These are phyloP conservation scores for Prillingera fragicola DNA, from an alignment of 1,284 basidiomycete species.

Conservation along the genomic window DNA sequence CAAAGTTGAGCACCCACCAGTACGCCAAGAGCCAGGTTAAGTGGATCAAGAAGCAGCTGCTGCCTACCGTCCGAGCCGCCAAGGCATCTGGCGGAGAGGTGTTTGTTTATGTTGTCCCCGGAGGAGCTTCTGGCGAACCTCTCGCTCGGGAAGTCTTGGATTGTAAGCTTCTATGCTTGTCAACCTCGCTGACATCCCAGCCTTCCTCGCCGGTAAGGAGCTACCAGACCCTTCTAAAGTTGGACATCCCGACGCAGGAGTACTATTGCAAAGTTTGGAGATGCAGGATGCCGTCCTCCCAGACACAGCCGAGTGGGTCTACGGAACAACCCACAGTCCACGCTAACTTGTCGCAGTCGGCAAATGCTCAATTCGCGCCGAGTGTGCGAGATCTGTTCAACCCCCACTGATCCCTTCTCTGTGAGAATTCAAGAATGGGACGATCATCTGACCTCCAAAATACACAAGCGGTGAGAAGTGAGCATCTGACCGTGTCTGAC, in stretches of 20 bases:
- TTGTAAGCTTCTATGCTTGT: constrained; percentile 47
- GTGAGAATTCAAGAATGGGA: constrained; percentile 65
- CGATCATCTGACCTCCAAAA: constrained; percentile 57
- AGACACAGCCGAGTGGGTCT: constrained; percentile 48
- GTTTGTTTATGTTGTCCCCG: constrained; percentile 49
- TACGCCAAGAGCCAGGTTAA: constrained; percentile 88
- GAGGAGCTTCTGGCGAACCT: constrained; percentile 58
- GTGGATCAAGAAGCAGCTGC: constrained; percentile 87
- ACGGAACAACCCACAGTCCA: constrained; percentile 1
- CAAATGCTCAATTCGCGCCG: constrained; percentile 58
- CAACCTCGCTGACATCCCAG: constrained; percentile 44
- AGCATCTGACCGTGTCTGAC: neutral
- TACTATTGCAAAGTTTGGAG: constrained; percentile 53
- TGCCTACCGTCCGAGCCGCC: constrained; percentile 64
- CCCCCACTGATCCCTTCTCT: constrained; percentile 64
- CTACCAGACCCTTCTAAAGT: constrained; percentile 60
- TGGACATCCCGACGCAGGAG: constrained; percentile 54
- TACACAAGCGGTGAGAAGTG: constrained; percentile 54
- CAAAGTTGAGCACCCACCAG: constrained; percentile 81
- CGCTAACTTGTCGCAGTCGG: constrained; percentile 45
- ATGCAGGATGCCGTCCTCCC: constrained; percentile 27
- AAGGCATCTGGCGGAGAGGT: constrained; percentile 46
- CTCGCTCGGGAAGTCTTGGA: constrained; percentile 55
- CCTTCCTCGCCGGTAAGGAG: constrained; percentile 55
- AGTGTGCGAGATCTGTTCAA: constrained; percentile 69